phyloP scores from a whole-genome alignment of 1,284 basidiomycete genomes.

The Volvariella volvacea region DNA sequence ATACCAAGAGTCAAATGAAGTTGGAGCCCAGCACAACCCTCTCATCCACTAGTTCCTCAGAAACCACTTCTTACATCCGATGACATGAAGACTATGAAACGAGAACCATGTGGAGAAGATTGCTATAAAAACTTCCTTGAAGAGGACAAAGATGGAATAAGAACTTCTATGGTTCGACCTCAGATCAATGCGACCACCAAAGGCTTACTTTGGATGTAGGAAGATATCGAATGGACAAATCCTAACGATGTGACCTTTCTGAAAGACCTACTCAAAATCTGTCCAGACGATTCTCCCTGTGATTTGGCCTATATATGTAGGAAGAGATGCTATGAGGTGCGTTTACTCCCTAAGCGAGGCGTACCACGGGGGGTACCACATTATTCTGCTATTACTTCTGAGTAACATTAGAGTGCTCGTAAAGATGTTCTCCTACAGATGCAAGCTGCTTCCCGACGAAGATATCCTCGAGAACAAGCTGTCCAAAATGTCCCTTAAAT shows the following conservation, averaged over 20 bases:
- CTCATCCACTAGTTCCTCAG: slow-evolving; percentile 24
- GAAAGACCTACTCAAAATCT: slow-evolving; percentile 21
- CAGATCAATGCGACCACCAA: too few species aligned
- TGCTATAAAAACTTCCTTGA: slow-evolving; percentile 14
- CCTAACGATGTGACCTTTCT: slow-evolving; percentile 11
- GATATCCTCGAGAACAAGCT: slow-evolving; percentile 7
- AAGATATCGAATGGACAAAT: too few species aligned
- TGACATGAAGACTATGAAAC: slow-evolving; percentile 4
- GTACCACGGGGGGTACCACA: too few species aligned
- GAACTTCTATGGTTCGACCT: too few species aligned
- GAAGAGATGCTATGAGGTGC: slow-evolving; percentile 38
- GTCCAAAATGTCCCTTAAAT: background rate
- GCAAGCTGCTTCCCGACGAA: slow-evolving; percentile 13
- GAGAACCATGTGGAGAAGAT: slow-evolving; percentile 12
- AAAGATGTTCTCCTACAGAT: slow-evolving; percentile 23
- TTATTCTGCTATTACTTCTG: too few species aligned
- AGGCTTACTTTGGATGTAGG: too few species aligned
- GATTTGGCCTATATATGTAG: slow-evolving; percentile 35
- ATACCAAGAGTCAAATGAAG: slow-evolving; percentile 4
- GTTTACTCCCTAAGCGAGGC: too few species aligned
- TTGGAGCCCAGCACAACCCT: slow-evolving; percentile 53
- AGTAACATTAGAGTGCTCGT: too few species aligned
- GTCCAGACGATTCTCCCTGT: slow-evolving; percentile 34
- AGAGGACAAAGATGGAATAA: too few species aligned
- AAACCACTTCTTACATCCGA: slow-evolving; percentile 15